phyloP scores from a whole-genome alignment of 2,329 filamentous ascomycete species.

The Xylaria sp. region DNA sequence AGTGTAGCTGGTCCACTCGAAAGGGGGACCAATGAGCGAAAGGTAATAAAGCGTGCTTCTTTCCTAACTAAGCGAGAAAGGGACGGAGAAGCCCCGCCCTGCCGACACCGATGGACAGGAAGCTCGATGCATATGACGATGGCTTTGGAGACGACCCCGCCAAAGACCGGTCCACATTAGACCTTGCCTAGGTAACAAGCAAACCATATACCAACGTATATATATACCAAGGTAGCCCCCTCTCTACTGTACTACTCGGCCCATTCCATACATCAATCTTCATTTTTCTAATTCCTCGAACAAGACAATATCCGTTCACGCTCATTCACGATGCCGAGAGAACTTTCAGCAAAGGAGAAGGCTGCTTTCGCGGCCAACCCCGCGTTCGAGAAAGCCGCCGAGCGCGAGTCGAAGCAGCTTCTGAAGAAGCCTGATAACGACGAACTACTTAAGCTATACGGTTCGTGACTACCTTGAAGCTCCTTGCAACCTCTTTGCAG shows the following conservation, averaged over 20 bases:
- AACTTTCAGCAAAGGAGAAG: slow-evolving; percentile 28
- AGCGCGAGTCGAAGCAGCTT: slow-evolving; percentile 72
- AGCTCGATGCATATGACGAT: slow-evolving; percentile 30
- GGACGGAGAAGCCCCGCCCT: slow-evolving; percentile 5
- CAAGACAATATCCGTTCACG: background rate
- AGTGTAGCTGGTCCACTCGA: background rate
- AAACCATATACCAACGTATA: background rate
- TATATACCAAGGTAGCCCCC: slow-evolving; percentile 7
- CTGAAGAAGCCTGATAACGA: slow-evolving; percentile 71
- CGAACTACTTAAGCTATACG: slow-evolving; percentile 72
- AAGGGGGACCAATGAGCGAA: slow-evolving; percentile 22
- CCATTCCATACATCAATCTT: background rate
- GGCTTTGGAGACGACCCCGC: slow-evolving; percentile 28
- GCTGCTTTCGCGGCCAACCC: slow-evolving; percentile 31
- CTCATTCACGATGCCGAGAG: slow-evolving; percentile 27
- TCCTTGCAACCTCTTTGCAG: background rate
- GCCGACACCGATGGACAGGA: slow-evolving; percentile 5
- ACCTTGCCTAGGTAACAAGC: background rate
- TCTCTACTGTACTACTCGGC: background rate
- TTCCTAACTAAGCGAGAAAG: slow-evolving; percentile 23
- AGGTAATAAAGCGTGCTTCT: background rate
- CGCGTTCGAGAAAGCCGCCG: slow-evolving; percentile 36
- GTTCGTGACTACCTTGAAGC: slow-evolving; percentile 52
- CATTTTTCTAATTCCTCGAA: background rate
- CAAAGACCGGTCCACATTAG: slow-evolving; percentile 17